Conservation (phyloP, 805 yeast species). For the Candida incommunis region DNA sequence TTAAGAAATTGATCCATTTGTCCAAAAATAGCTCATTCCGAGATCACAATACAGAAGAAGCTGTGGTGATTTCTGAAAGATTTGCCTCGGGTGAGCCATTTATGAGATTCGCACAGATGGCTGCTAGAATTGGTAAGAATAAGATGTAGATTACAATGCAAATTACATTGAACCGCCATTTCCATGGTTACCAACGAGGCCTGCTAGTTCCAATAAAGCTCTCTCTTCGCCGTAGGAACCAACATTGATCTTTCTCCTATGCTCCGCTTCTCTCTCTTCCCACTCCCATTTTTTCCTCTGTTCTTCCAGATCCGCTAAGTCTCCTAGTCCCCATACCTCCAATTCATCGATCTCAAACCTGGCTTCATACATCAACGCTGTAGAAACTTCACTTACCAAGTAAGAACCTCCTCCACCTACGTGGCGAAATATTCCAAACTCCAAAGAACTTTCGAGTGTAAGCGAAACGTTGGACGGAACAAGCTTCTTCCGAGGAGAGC, state of each 20-base stretch:
- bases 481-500: conserved; percentile 13
- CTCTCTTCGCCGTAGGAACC: conserved; percentile 51
- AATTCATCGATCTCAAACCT: conserved; percentile 57
- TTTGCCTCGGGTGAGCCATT: conserved; percentile 43
- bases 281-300: conserved; percentile 76
- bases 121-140: conserved; percentile 1
- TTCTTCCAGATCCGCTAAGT: conserved; percentile 58
- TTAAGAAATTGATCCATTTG: conserved; percentile 29
- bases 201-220: conserved; percentile 78
- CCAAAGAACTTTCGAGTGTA: conserved; percentile 63
- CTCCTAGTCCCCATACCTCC: conserved; percentile 90
- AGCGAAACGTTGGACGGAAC: conserved; percentile 68
- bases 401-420: conserved; percentile 40
- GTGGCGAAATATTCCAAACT: conserved; percentile 69
- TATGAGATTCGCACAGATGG: not conserved
- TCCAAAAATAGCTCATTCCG: conserved; percentile 24
- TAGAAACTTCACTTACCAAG: conserved; percentile 23
- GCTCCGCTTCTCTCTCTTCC: conserved; percentile 78
- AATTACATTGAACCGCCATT: conserved; percentile 31
- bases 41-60: conserved; percentile 49
- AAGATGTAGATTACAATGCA: not conserved
- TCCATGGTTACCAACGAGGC: conserved; percentile 34
- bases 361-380: conserved; percentile 40
- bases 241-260: conserved; percentile 57
- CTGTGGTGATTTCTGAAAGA: conserved; percentile 48